A percentile compares a stretch with the other conserved stretches of the same genome.
Evolutionary conservation across 306 rosid genomes (phyloP).

Genomic region (Parietaria judaica): DNA sequence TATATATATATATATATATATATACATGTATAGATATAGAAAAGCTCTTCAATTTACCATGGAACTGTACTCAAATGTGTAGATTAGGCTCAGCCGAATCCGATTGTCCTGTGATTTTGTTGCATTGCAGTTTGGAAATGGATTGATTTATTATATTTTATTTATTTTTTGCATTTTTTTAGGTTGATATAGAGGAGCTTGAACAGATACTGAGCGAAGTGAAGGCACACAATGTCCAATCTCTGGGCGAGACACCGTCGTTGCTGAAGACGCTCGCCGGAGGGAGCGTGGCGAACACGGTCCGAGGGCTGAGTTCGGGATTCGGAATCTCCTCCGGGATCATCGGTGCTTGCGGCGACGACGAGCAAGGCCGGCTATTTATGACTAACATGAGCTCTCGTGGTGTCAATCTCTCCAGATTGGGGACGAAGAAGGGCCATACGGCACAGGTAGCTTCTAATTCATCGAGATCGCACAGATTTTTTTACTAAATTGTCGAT

Average conservation of each 20-base stretch:
- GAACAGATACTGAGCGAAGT: constrained; percentile 47
- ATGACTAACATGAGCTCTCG: constrained; percentile 62
- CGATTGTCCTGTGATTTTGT: not conserved
- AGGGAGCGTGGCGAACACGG: constrained; percentile 89
- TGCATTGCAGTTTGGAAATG: not conserved
- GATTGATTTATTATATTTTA: not conserved
- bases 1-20: not conserved
- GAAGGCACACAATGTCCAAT: constrained; percentile 31
- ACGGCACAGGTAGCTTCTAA: constrained; percentile 70
- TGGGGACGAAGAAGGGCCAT: constrained; percentile 62
- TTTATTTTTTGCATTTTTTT: not conserved
- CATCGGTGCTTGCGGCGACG: constrained; percentile 83
- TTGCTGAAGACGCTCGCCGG: constrained; percentile 62
- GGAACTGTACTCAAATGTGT: not conserved
- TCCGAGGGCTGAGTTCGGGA: constrained; percentile 67
- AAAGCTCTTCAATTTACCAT: not conserved
- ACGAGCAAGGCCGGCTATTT: constrained; percentile 69
- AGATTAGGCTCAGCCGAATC: not conserved
- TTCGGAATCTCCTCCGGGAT: constrained; percentile 71
- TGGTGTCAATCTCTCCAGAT: constrained; percentile 62
- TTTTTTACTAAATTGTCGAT: not conserved
- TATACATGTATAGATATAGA: not conserved
- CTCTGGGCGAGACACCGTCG: constrained; percentile 22
- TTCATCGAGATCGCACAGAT: not conserved
- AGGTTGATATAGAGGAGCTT: constrained; percentile 73